These are phyloP conservation scores for Leucosporidium yakuticum DNA, from an alignment of 768 basidiomycete genomes.

Conservation along the genomic window DNA sequence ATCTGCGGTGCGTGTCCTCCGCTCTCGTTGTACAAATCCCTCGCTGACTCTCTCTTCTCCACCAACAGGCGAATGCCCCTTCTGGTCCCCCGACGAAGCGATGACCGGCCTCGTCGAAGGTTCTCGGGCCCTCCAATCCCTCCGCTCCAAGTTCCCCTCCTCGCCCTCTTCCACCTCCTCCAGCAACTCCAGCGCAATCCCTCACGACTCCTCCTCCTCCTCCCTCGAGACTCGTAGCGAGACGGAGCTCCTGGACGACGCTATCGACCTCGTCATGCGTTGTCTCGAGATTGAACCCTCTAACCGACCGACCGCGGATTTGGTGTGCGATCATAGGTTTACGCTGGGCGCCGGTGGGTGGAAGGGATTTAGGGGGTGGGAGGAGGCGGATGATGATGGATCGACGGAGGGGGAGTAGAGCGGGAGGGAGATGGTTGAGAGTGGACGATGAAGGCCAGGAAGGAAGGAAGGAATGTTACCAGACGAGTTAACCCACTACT, in stretches of 20 bases:
- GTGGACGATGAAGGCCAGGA: no score
- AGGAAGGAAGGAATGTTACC: no score
- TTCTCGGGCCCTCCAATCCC: constrained; percentile 29
- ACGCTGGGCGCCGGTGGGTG: constrained; percentile 72
- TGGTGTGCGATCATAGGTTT: constrained; percentile 71
- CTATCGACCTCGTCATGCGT: constrained; percentile 70
- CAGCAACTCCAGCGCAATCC: background rate
- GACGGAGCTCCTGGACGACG: constrained; percentile 76
- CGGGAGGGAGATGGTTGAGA: background rate
- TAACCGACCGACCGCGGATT: constrained; percentile 79
- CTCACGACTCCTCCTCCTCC: no score
- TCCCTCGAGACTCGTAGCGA: constrained; percentile 70
- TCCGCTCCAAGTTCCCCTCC: constrained; percentile 46
- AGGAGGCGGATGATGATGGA: background rate
- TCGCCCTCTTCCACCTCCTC: background rate
- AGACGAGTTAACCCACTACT: no score
- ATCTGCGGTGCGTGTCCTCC: constrained; percentile 49
- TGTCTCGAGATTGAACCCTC: constrained; percentile 75
- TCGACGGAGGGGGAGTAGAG: background rate
- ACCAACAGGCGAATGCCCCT: constrained; percentile 76
- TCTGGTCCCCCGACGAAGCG: constrained; percentile 82
- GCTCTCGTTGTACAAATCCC: constrained; percentile 6
- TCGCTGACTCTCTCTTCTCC: no score
- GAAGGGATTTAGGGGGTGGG: constrained; percentile 41
- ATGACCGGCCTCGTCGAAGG: constrained; percentile 41